phyloP scores from a whole-genome alignment of 352 stramenopile species.

The Globisporangium recalcitrans region DNA sequence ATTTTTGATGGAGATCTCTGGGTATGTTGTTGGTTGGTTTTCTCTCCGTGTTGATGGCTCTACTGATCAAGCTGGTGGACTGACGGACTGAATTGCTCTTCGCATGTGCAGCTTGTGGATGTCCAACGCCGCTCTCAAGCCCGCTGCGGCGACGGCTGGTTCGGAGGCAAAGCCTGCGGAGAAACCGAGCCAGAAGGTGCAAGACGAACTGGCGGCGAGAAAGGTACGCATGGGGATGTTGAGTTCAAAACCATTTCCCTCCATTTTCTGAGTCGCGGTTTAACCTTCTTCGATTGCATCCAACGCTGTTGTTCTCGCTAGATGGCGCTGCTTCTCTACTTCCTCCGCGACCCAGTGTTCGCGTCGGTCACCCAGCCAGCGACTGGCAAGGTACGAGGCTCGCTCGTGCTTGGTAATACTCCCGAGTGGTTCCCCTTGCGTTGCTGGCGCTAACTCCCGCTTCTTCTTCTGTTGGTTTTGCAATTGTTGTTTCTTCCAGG shows the following conservation, averaged over 20 bases:
- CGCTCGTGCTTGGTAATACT: not conserved
- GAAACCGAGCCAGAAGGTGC: slow-evolving; percentile 31
- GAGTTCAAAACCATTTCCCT: not conserved
- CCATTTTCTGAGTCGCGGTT: not conserved
- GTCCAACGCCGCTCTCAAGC: slow-evolving; percentile 47
- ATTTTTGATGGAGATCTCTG: slow-evolving; percentile 52
- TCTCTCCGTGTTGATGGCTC: not conserved
- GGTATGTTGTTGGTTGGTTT: slow-evolving; percentile 25
- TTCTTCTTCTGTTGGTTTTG: not conserved
- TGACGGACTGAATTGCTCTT: slow-evolving; percentile 5
- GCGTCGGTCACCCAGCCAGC: slow-evolving; percentile 59
- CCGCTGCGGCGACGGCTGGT: not conserved
- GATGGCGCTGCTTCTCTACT: slow-evolving; percentile 81
- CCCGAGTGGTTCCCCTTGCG: not conserved
- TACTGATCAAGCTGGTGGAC: not conserved
- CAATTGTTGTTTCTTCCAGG: slow-evolving; percentile 19
- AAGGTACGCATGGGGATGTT: slow-evolving; percentile 41
- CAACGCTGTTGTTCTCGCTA: slow-evolving; percentile 16
- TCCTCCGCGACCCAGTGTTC: slow-evolving; percentile 79
- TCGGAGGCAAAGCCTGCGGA: slow-evolving; percentile 20
- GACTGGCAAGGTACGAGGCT: slow-evolving; percentile 46
- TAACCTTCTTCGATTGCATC: not conserved
- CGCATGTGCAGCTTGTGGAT: slow-evolving; percentile 36
- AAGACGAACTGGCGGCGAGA: slow-evolving; percentile 51
- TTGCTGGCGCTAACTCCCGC: not conserved